Base-by-base conservation (phyloP, 2,329 filamentous ascomycete species). In the Ceratocystis eucalypticola region DNA sequence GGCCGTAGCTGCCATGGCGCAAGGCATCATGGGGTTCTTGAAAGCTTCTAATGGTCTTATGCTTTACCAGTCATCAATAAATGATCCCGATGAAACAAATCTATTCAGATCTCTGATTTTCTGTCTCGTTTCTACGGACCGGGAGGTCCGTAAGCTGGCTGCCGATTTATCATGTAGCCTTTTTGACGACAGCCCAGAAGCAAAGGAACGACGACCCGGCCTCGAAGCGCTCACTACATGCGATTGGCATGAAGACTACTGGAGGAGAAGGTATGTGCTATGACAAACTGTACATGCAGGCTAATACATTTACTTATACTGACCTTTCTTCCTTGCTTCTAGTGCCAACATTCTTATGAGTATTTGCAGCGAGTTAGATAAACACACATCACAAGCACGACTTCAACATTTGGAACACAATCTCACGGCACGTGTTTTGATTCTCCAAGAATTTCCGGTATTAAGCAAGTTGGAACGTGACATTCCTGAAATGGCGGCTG, bases 1-100 rank as follows among this genome's bases (percentile, higher is more conserved):
- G n/a, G 72, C 75, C 3, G 77, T 76, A 25, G 73, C 76, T 25
- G 73, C 75, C 61, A 76, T 83, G 70, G 74, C 80, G 28, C 79
- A 78, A 71, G 79, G 78, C 67, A 83, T 85, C 64, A 74, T 87
- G 10, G 76, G 78, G 53, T 87, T 86, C 67, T 72, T 87, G 10
- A 78, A 82, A 69, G 78, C 80, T 5, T 83, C 80, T 1, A 41
- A 68, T n/a, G 67, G 67, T 10, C 59, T 55, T n/a, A 64, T 68
- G 64, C 20, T 68, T 6, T 68, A 68, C 45, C 59, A 68, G 33
- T 81, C 67, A 7, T 45, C 65, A 48, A 48, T 66, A 28, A 30
- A 50, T 15, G 64, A 68, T 7, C 20, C 61, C 22, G 63, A 30
- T 46, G 67, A 68, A 2, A 55, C 25, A n/a, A 66, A 65, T 57